These are phyloP conservation scores for Pascua guehoae DNA, from an alignment of 1,284 basidiomycete species.

Conservation along the genomic window DNA sequence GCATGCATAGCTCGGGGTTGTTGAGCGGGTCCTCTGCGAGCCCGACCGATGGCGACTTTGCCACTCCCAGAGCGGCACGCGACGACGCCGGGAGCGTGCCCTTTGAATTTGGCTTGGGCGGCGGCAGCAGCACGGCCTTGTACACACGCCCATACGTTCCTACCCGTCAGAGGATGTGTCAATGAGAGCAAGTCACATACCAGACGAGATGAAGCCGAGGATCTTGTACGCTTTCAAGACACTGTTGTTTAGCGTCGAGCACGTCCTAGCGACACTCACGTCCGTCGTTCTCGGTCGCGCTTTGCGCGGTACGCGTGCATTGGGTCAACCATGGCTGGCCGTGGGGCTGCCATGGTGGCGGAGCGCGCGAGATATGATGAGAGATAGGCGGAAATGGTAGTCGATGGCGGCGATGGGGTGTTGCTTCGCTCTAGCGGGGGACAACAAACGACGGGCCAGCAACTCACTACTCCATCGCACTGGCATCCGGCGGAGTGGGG, in stretches of 20 bases:
- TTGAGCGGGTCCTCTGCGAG: slow-evolving; percentile 26
- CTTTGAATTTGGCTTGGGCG: slow-evolving; percentile 26
- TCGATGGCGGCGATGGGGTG: background rate
- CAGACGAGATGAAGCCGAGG: slow-evolving; percentile 91
- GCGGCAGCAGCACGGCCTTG: slow-evolving; percentile 67
- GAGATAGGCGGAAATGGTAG: background rate
- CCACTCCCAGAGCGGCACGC: slow-evolving; percentile 26
- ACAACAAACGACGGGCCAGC: too few species aligned
- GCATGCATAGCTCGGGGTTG: slow-evolving; percentile 46
- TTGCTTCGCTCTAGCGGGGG: background rate
- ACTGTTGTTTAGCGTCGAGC: slow-evolving; percentile 29
- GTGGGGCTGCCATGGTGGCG: slow-evolving; percentile 14
- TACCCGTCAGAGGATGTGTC: slow-evolving; percentile 16
- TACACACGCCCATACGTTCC: slow-evolving; percentile 98
- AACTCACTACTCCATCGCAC: too few species aligned
- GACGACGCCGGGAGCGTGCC: slow-evolving; percentile 25
- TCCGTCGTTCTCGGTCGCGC: slow-evolving; percentile 62
- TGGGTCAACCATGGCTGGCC: slow-evolving; percentile 35
- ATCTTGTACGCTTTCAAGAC: slow-evolving; percentile 83
- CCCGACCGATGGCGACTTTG: slow-evolving; percentile 12
- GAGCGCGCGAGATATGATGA: background rate
- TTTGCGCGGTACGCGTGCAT: slow-evolving; percentile 82
- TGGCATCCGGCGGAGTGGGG: background rate
- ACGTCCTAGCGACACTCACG: slow-evolving; percentile 24
- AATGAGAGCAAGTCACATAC: slow-evolving; percentile 16